Evolutionary conservation across 2,329 filamentous ascomycete species (phyloP), one percentile per base, ranked within the genome.

Genomic region (Aspergillus proliferans): DNA sequence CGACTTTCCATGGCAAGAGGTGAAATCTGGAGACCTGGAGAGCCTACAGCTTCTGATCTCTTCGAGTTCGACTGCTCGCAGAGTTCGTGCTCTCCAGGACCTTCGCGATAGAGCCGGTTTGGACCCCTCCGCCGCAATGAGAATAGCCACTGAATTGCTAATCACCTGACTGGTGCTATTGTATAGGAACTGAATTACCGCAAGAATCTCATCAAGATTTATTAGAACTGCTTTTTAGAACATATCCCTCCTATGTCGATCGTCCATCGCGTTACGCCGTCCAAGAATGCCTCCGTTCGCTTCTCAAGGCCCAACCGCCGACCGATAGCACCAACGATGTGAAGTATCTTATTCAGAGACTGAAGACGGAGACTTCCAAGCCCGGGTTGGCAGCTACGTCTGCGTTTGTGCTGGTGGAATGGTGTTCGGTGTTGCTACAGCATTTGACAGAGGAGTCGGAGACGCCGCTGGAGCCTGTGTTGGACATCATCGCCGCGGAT

Each of bases 391-490:
- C 92, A 28, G 74, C 86, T 14, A 82, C 80, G 40, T 94, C 84
- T 69, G 87, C 90, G 4, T 95, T 96, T 65, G 88, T 95, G 44
- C 76, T 98, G 58, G 79, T 93, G 12, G 88, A 95, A 68, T 98
- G 92, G 92, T 89, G 84, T 68, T 87, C 86, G 50, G 69, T 92
- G 50, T 72, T 96, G 45, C 80, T 95, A 58, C 84, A 91, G 61
- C 78, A 85, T 50, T 76, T 90, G 22, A 80, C 80, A 28, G 77
- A 78, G 43, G 80, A 71, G 80, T 40, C 90, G 84, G 85, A 79
- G 81, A 45, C 76, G 76, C 60, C 83, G 84, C 66, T 68, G 81
- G 81, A 47, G 63, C 76, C 55, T 50, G 65, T 71, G 38, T 61
- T 77, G 53, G 83, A 88, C 30, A 71, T 93, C 39, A 71, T 94